Evolutionary conservation across 1,284 basidiomycete species (phyloP), one percentile per base, ranked within the genome.

Genomic region (Sutorius eximius): DNA sequence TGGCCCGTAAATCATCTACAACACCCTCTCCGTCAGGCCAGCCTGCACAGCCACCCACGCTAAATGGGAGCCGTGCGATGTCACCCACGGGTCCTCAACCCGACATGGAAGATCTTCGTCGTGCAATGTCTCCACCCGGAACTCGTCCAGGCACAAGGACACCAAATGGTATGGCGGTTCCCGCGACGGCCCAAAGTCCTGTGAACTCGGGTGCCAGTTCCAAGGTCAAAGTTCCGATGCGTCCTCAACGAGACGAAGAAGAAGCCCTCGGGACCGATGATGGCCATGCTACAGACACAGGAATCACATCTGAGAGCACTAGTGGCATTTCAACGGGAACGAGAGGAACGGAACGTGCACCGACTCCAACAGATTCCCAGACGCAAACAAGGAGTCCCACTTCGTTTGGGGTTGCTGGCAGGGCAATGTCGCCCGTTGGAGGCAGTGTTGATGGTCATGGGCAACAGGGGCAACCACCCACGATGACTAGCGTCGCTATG

Each of bases 231-330:
- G 70, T 75, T 20, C 83, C 86, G 11, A 71, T 80, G 59, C 81
- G 87, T 44, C 85, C 87, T 2, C 72, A 75, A 49, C 77, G 87
- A 51, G 87, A 88, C 20, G 89, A 88, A 47, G 87, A 89, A 33
- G 85, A 86, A 4, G 71, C 73, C 12, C 61, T 74, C 13, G 76
- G 75, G 43, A 78, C 75, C 13, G 82, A 83, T 36, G 83, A 86
- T 45, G 77, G 75, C 27, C 64, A 73, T 55, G 71, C 75, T 55
- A 81, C 83, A 16, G 73, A 77, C 58, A 75, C 73, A 30, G 73
- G 70, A 43, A 73, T 78, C 45, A 68, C 76, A 24, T 75, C 65
- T 32, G 62, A 69, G 49, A 63, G 57, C 33, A 40, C 49, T 9
- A 54, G 36, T 52, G 52, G 43, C 58, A 34, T 51, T 16, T 60